Base-by-base conservation (phyloP, 208 protist species). In the Acanthamoeba sp. region DNA sequence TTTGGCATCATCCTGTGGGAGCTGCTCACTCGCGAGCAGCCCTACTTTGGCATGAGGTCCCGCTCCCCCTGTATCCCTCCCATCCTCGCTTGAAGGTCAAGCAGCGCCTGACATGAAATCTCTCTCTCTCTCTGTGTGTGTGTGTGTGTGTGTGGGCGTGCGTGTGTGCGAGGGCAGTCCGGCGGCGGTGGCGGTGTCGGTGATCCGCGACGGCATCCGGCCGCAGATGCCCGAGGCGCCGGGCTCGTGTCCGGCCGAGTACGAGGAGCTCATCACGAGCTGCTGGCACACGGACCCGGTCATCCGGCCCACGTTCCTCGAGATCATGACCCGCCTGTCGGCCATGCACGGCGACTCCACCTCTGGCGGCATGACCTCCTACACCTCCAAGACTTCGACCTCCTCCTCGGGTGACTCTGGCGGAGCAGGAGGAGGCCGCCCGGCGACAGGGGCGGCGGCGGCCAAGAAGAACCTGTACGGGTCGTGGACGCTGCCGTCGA, bases 1-100 rank as follows among this genome's bases (percentile, higher is more conserved):
- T 59, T 89, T 59, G 55, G 55, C 27, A 89, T 89, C 50, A 59
- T 89, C 48, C 36, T 89, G 14, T 89, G 80, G 80, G 80, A 89
- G 80, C 27, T 64, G 10, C 55, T 62, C 14, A 24, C 55, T 14
- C 55, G 55, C 55, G 55, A 62, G 22, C 55, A 62, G 55, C 55
- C 55, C 55, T 62, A 62, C 24, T 4, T 22, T 22, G 55, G 55
- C 55, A 22, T 62, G 22, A 24, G 7, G 55, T 62, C n/a, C n/a
- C n/a, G n/a, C n/a, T n/a, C n/a, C n/a, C n/a, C n/a, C n/a, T n/a
- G n/a, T n/a, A n/a, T n/a, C n/a, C n/a, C n/a, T n/a, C n/a, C n/a
- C 3, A 4, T 18, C 3, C 18, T n/a, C n/a, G n/a, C n/a, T n/a
- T n/a, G n/a, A n/a, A n/a, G n/a, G n/a, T n/a, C n/a, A n/a, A n/a